Evolutionary conservation across 2,329 filamentous ascomycete genomes (phyloP), one percentile per base, ranked within the genome.

Genomic region (Coniosporium tulheliwenetii): DNA sequence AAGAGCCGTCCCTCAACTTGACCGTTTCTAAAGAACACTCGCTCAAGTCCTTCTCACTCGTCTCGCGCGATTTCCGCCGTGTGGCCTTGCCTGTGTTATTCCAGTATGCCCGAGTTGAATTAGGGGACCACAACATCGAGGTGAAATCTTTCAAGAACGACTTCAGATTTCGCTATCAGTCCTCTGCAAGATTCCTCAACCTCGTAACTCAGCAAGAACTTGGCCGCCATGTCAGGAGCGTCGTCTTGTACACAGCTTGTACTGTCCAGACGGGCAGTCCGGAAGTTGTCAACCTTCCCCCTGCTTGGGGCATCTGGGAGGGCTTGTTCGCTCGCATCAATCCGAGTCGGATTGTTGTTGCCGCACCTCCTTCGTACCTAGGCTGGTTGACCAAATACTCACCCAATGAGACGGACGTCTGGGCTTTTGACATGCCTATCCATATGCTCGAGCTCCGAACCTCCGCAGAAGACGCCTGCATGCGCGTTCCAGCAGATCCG

Each of bases 341-440:
- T 45, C 75, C 59, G 2, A 39, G 16, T 1, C 52, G 56, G 3
- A 31, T 62, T 1, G 52, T 60, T 3, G 50, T 61, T 26, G 53
- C 53, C 5, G 75, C 77, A 1, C 70, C 76, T 3, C 75, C 77
- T 1, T 62, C 69, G 5, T 69, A 73, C 12, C 63, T 84, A 7
- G 73, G 75, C 1, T 65, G 66, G 0, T 61, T 81, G 37, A 55
- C 79, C 9, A 69, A 70, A 15, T 68, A 68, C 2, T 63, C 62
- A 43, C 60, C 79, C 31, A 66, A 70, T 37, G 60, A 71, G 35
- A 63, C 63, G 8, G 73, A 81, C 50, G 63, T 64, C 5, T 81
- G 77, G 76, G 70, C 70, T 16, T 83, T 82, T 48, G 67, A 75
- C 41, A 73, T 75, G 45, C 67, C 69, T 5, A 70, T 73, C 40